These are phyloP conservation scores for Ciborinia camelliae DNA, from an alignment of 2,329 filamentous ascomycete species.

Conservation along the genomic window DNA sequence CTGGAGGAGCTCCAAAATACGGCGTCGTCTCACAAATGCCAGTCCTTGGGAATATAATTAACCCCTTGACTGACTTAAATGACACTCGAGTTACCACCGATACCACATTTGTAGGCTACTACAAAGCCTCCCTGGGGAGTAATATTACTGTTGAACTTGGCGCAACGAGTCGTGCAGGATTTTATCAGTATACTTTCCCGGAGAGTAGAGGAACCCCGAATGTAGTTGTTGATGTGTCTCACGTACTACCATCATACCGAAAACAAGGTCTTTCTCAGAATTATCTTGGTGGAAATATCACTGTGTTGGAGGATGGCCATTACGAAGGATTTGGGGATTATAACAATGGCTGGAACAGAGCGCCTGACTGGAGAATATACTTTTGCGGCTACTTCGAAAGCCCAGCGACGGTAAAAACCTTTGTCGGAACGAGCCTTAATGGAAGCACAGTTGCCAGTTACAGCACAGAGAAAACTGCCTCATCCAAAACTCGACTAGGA, in stretches of 20 bases:
- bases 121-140: slow-evolving; percentile 52
- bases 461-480: slow-evolving; percentile 32
- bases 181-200: slow-evolving; percentile 60
- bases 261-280: slow-evolving; percentile 57
- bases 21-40: slow-evolving; percentile 61
- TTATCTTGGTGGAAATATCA: slow-evolving; percentile 57
- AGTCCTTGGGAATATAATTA: slow-evolving; percentile 45
- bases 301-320: slow-evolving; percentile 46
- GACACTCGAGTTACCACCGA: slow-evolving; percentile 51
- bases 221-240: slow-evolving; percentile 60
- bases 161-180: slow-evolving; percentile 53
- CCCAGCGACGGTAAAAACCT: slow-evolving; percentile 48
- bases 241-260: slow-evolving; percentile 58
- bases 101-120: slow-evolving; percentile 57
- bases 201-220: slow-evolving; percentile 36
- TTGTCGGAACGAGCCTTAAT: slow-evolving; percentile 27
- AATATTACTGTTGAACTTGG: slow-evolving; percentile 56
- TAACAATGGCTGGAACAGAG: slow-evolving; percentile 64
- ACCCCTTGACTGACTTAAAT: slow-evolving; percentile 54
- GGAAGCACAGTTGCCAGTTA: slow-evolving; percentile 29
- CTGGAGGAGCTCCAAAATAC: slow-evolving; percentile 66
- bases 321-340: slow-evolving; percentile 62
- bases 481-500: slow-evolving; percentile 40
- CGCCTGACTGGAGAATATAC: slow-evolving; percentile 59
- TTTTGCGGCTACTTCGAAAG: slow-evolving; percentile 48